Evolutionary conservation across 345 rosid species (phyloP).

Genomic region (Eucalyptus marginata): DNA sequence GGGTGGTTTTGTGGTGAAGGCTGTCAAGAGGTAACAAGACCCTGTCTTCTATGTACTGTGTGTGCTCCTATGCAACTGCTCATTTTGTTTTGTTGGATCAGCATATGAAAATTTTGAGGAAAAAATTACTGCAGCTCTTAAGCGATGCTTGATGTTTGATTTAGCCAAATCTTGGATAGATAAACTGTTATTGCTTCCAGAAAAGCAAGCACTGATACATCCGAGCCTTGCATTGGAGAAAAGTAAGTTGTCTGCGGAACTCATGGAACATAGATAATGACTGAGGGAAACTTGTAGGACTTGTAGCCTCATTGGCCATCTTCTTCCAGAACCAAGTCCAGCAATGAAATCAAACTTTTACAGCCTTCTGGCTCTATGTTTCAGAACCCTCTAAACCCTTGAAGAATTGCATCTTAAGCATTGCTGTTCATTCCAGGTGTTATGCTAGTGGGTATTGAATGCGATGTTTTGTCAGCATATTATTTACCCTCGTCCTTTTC

Average conservation of each 20-base stretch:
- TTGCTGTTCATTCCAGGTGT: neutral
- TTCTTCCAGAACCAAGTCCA: neutral
- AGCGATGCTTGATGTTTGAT: neutral
- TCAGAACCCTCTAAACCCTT: neutral
- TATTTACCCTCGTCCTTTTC: neutral
- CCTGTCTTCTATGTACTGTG: neutral
- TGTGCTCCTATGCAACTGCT: neutral
- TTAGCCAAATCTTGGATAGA: neutral
- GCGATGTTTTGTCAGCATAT: neutral
- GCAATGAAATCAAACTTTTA: neutral
- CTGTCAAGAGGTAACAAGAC: constrained; percentile 57
- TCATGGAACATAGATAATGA: neutral
- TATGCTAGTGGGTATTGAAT: neutral
- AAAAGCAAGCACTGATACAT: neutral
- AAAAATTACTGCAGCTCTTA: neutral
- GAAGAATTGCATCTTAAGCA: neutral
- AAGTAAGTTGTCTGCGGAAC: neutral
- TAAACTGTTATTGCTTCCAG: neutral
- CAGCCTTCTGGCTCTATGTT: neutral
- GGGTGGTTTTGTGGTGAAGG: constrained; percentile 58
- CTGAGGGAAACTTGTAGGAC: neutral
- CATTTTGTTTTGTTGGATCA: neutral
- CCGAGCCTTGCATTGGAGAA: neutral
- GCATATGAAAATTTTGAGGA: neutral
- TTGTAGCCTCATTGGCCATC: neutral